Evolutionary conservation across 2,329 filamentous ascomycete genomes (phyloP).

Genomic region (Trichoderma simmonsii): DNA sequence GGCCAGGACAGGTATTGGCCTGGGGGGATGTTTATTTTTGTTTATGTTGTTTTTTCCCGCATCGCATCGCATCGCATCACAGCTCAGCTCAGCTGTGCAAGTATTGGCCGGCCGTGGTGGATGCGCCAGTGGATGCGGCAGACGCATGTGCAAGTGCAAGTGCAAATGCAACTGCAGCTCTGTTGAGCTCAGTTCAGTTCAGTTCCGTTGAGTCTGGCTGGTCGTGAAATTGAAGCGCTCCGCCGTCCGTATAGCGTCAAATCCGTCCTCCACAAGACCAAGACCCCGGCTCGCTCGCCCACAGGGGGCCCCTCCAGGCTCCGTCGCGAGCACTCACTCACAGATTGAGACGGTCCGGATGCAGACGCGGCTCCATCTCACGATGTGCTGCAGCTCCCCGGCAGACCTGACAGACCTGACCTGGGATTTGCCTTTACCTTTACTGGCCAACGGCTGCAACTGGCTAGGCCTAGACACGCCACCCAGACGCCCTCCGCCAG

Average conservation of each 20-base stretch:
- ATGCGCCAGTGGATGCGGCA: not conserved
- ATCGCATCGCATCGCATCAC: not conserved
- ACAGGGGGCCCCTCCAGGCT: not conserved
- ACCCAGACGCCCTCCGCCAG: constrained; percentile 13
- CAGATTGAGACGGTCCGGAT: constrained; percentile 10
- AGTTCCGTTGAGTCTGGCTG: not conserved
- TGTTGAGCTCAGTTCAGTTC: not conserved
- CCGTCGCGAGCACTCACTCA: not conserved
- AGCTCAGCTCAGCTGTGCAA: not conserved
- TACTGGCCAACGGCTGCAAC: not conserved
- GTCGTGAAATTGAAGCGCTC: not conserved
- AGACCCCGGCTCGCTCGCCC: not conserved
- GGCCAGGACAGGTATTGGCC: not conserved
- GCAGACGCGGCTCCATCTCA: constrained; percentile 19
- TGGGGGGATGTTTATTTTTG: not conserved
- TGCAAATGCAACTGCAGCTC: not conserved
- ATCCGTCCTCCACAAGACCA: not conserved
- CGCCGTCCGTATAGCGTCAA: not conserved
- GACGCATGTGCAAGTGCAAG: not conserved
- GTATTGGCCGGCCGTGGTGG: not conserved
- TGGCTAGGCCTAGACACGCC: constrained; percentile 15
- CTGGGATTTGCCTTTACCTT: not conserved
- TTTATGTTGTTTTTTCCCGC: not conserved
- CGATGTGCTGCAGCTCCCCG: constrained; percentile 17
- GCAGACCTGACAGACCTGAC: constrained; percentile 13